A percentile compares a stretch with the other conserved stretches of the same genome.
These are phyloP conservation scores for Russula abietina DNA, from an alignment of 768 basidiomycete species.

Conservation along the genomic window DNA sequence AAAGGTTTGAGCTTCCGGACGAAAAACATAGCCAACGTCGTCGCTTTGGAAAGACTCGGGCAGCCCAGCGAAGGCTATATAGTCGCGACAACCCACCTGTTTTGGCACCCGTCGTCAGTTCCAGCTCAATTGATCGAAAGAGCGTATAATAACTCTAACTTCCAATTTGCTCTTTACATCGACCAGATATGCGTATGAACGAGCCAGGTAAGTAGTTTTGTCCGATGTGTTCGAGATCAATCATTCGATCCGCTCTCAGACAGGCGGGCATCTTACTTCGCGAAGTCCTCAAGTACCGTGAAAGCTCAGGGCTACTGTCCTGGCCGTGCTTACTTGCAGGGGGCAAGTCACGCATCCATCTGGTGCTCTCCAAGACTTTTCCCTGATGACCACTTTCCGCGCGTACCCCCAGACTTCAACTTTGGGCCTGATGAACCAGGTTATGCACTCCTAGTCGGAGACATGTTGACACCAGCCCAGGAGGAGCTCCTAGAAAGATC, in stretches of 20 bases:
- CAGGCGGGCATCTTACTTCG: constrained; percentile 73
- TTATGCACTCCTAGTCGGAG: constrained; percentile 70
- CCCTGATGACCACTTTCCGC: not conserved
- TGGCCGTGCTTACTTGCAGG: constrained; percentile 87
- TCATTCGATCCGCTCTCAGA: constrained; percentile 34
- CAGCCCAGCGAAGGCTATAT: constrained; percentile 51
- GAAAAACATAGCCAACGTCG: constrained; percentile 73
- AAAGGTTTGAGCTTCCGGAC: constrained; percentile 62
- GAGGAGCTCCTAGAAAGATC: constrained; percentile 49
- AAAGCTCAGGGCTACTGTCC: constrained; percentile 35
- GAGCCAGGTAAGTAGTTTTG: constrained; percentile 48
- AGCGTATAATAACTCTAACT: not conserved
- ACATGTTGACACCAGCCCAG: constrained; percentile 51
- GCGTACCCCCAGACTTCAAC: constrained; percentile 70
- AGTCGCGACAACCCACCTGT: constrained; percentile 86
- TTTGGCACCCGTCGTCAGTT: constrained; percentile 86
- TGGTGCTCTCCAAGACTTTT: not conserved
- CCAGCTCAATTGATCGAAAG: not conserved
- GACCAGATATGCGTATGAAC: constrained; percentile 72
- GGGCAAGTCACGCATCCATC: constrained; percentile 42
- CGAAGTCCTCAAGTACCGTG: constrained; percentile 52
- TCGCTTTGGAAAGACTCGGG: constrained; percentile 50
- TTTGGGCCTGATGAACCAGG: constrained; percentile 75
- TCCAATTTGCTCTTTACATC: not conserved
- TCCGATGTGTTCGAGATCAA: not conserved